These are phyloP conservation scores for Penicillium sp. DNA, from an alignment of 2,329 filamentous ascomycete genomes.

Conservation along the genomic window DNA sequence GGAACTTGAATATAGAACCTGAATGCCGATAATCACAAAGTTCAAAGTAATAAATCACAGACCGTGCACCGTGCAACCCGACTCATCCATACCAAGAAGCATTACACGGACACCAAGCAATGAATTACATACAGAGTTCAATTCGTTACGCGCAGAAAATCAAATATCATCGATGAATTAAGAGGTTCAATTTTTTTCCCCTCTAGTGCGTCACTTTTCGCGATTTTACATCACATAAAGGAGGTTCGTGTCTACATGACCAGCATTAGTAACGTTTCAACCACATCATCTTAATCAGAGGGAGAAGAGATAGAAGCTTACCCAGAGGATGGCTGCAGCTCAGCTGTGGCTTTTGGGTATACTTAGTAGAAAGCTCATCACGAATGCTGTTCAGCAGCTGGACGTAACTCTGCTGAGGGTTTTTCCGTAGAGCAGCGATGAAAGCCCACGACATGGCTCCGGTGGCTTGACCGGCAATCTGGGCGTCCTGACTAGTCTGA, in stretches of 20 bases:
- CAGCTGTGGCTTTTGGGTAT: constrained; percentile 92
- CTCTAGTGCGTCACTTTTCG: background rate
- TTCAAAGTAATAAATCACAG: constrained; percentile 19
- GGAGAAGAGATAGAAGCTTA: constrained; percentile 53
- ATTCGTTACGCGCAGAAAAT: constrained; percentile 26
- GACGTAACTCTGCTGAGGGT: constrained; percentile 94
- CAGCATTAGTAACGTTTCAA: constrained; percentile 19
- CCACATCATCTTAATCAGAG: background rate
- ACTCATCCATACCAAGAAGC: constrained; percentile 15
- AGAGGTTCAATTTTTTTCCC: background rate
- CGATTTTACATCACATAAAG: constrained; percentile 67
- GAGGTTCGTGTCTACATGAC: constrained; percentile 62
- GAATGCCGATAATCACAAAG: constrained; percentile 10
- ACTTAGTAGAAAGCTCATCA: constrained; percentile 83
- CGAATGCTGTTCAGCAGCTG: constrained; percentile 94
- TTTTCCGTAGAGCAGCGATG: constrained; percentile 86
- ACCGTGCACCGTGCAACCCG: constrained; percentile 4
- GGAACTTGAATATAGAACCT: background rate
- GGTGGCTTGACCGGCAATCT: constrained; percentile 84
- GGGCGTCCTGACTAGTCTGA: constrained; percentile 93
- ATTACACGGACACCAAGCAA: constrained; percentile 19
- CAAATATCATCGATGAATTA: constrained; percentile 7
- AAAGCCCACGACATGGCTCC: constrained; percentile 99
- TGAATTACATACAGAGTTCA: constrained; percentile 24
- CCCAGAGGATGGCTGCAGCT: constrained; percentile 95